Percentiles rank a stretch among this genome's conserved stretches.
Evolutionary conservation across 2,329 filamentous ascomycete species (phyloP).

Genomic region (Fusarium secorum): DNA sequence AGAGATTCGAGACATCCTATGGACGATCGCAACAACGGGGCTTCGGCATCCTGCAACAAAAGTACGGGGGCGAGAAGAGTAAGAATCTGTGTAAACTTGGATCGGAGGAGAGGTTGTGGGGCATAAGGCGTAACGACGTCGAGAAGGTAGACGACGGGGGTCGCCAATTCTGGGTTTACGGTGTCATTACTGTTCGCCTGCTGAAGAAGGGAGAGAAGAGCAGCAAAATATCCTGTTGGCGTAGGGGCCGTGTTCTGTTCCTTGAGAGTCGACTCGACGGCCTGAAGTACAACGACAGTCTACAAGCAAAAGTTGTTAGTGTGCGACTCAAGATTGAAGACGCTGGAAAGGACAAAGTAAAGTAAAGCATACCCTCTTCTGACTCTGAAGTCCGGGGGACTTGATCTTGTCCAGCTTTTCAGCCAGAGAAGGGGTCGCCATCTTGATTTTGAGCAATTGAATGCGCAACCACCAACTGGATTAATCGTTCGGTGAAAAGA

Average conservation of each 20-base stretch:
- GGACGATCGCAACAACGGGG: slow-evolving; percentile 83
- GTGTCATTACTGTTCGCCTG: slow-evolving; percentile 75
- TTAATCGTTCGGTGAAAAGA: slow-evolving; percentile 42
- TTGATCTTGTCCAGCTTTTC: slow-evolving; percentile 98
- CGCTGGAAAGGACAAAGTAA: background rate
- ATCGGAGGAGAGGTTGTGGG: slow-evolving; percentile 84
- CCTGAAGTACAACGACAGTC: slow-evolving; percentile 86
- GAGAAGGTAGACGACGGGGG: slow-evolving; percentile 92
- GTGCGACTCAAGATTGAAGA: slow-evolving; percentile 10
- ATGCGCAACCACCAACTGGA: slow-evolving; percentile 39
- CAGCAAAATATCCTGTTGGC: slow-evolving; percentile 92
- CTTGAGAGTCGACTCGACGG: slow-evolving; percentile 90
- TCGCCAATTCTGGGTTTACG: slow-evolving; percentile 81
- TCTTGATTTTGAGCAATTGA: slow-evolving; percentile 46
- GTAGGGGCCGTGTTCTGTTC: slow-evolving; percentile 85
- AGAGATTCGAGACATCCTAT: slow-evolving; percentile 95
- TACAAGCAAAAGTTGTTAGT: slow-evolving; percentile 47
- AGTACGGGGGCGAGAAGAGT: slow-evolving; percentile 85
- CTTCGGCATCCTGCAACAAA: slow-evolving; percentile 81
- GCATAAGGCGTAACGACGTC: slow-evolving; percentile 88
- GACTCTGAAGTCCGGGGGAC: slow-evolving; percentile 93
- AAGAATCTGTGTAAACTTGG: slow-evolving; percentile 95
- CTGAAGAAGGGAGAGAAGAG: slow-evolving; percentile 86
- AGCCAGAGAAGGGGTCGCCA: slow-evolving; percentile 65
- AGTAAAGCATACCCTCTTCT: slow-evolving; percentile 76